A percentile compares a stretch with the other conserved stretches of the same genome.
Conservation (phyloP, 345 rosid genomes). For the Erucastrum elatum region DNA sequence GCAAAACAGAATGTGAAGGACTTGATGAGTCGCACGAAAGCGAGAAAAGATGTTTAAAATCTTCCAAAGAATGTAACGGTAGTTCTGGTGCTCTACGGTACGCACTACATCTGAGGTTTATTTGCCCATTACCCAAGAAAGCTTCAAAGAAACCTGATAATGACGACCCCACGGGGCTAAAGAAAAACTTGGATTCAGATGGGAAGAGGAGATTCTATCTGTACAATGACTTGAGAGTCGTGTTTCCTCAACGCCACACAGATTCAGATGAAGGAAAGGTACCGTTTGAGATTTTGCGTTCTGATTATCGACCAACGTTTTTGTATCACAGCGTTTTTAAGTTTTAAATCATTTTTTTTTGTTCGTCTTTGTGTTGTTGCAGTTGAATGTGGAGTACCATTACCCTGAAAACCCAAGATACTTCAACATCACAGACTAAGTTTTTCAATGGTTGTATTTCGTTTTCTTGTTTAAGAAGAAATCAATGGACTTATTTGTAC, state of each 20-base stretch:
- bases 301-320: conserved; percentile 4
- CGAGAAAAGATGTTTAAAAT: conserved; percentile 47
- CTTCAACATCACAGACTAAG: conserved; percentile 65
- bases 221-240: conserved; percentile 80
- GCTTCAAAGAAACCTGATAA: conserved; percentile 53
- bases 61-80: conserved; percentile 45
- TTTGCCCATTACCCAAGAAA: conserved; percentile 67
- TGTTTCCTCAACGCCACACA: conserved; percentile 94
- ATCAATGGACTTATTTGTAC: conserved; percentile 20
- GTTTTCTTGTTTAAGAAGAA: conserved; percentile 13
- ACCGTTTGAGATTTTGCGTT: conserved; percentile 22
- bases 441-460: conserved; percentile 9
- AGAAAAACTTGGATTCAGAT: conserved; percentile 41
- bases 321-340: not conserved
- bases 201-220: conserved; percentile 75
- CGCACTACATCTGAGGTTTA: conserved; percentile 86
- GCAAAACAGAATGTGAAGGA: conserved; percentile 39
- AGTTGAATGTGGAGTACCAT: conserved; percentile 88
- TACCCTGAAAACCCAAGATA: conserved; percentile 86
- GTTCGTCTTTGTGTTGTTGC: conserved; percentile 28
- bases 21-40: conserved; percentile 33
- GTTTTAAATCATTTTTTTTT: not conserved
- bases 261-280: conserved; percentile 98
- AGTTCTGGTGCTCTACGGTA: conserved; percentile 80
- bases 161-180: conserved; percentile 41